phyloP scores from a whole-genome alignment of 129 eudicot species.

The Lonicera japonica region DNA sequence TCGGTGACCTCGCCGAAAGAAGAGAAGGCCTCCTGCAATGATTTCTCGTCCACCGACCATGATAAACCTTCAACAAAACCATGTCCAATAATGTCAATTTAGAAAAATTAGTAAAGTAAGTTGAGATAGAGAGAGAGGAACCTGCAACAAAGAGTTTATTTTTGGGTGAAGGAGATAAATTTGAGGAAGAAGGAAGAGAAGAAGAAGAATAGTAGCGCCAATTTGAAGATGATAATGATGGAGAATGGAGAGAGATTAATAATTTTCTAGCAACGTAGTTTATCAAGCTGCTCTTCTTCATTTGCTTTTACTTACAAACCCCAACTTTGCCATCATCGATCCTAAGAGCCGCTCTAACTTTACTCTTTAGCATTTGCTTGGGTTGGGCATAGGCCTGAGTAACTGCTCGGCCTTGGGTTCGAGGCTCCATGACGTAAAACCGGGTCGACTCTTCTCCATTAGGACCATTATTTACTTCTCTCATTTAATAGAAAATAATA shows the following conservation, averaged over 20 bases:
- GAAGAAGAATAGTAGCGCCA: slow-evolving; percentile 19
- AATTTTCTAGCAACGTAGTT: slow-evolving; percentile 22
- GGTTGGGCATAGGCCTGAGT: too few species aligned
- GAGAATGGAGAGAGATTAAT: background rate
- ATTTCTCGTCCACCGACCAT: slow-evolving; percentile 76
- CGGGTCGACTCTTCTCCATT: too few species aligned
- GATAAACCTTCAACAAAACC: slow-evolving; percentile 50
- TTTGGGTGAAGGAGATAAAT: slow-evolving; percentile 23
- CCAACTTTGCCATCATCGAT: too few species aligned
- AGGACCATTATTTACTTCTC: too few species aligned
- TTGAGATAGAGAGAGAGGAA: slow-evolving; percentile 1
- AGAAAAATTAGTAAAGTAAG: too few species aligned
- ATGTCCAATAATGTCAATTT: background rate
- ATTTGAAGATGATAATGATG: slow-evolving; percentile 20
- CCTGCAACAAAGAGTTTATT: slow-evolving; percentile 61
- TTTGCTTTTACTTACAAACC: background rate
- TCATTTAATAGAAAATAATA: too few species aligned
- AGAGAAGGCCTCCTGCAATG: slow-evolving; percentile 61
- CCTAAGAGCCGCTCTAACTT: too few species aligned
- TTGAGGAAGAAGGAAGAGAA: slow-evolving; percentile 10
- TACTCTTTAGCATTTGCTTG: too few species aligned
- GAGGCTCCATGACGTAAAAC: too few species aligned
- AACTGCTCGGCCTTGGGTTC: too few species aligned
- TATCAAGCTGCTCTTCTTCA: slow-evolving; percentile 23
- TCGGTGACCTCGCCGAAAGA: slow-evolving; percentile 64